Evolutionary conservation across 805 yeast genomes (phyloP), one percentile per base, ranked within the genome.

Genomic region (Priceomyces haplophilus): DNA sequence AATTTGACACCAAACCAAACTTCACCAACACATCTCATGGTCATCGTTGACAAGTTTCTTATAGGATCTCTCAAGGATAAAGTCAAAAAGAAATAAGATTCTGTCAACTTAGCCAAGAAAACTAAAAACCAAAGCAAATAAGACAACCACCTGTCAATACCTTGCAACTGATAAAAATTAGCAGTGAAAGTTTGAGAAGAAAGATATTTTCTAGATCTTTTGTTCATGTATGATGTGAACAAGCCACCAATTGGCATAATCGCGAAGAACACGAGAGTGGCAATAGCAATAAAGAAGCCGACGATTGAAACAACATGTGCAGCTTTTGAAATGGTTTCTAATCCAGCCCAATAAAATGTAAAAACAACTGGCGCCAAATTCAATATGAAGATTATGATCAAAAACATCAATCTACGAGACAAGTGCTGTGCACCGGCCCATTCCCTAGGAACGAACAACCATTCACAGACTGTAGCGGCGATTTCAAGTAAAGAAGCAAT

Each of bases 401-500:
- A 67, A 62, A 90, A 85, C 74, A 83, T 61, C 56, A 93, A 75
- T 64, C 99, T 84, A 70, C 96, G 88, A 30, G 88, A 72, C 61
- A 93, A 78, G 65, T 87, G 97, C 72, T 91, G 98, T 65, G 98
- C 97, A 69, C 99, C 99, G 27, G 98, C 95, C 98, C 98, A 93
- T 55, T 84, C 80, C 70, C 98, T 84, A 53, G 99, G 99, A 48
- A 93, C 98, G 58, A 89, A 93, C 62, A 82, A 73, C 96, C 96
- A 91, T 70, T 93, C 99, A 58, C 86, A 80, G 29, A 89, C 45
- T 21, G 98, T 90, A 39, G 99, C 99, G 45, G 79, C 53, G 46
- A 93, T 76, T 70, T 93, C 96, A 57, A 93, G 79, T 38, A 78
- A 61, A 47, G 82, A 69, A 41, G 97, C 98, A 55, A 91, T 75